phyloP scores from a whole-genome alignment of 2,329 filamentous ascomycete species.

The Colletotrichum musae region DNA sequence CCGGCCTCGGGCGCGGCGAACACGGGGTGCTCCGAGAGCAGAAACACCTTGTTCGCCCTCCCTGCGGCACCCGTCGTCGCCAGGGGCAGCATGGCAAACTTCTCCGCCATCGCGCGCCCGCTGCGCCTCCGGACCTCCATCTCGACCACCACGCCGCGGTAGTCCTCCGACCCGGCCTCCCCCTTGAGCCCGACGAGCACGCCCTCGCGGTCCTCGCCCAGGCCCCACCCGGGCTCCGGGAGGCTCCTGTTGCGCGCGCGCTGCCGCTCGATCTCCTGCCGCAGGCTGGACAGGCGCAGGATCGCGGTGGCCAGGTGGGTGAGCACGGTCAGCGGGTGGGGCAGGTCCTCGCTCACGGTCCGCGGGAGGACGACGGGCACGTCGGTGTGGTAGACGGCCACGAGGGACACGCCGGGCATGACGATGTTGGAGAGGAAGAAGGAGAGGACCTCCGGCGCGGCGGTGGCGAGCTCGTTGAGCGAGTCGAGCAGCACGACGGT shows the following conservation, averaged over 20 bases:
- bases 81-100: conserved; percentile 64
- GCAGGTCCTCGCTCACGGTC: conserved; percentile 69
- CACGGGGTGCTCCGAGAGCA: conserved; percentile 83
- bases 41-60: conserved; percentile 57
- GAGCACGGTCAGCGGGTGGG: conserved; percentile 79
- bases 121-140: conserved; percentile 90
- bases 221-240: conserved; percentile 82
- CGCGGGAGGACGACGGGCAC: conserved; percentile 70
- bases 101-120: conserved; percentile 82
- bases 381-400: conserved; percentile 88
- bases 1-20: conserved; percentile 68
- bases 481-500: conserved; percentile 85
- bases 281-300: conserved; percentile 79
- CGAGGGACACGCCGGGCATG: conserved; percentile 76
- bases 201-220: conserved; percentile 84
- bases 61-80: conserved; percentile 1
- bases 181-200: conserved; percentile 77
- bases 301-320: conserved; percentile 92
- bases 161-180: conserved; percentile 58
- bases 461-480: conserved; percentile 75
- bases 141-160: conserved; percentile 76
- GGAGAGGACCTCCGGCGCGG: conserved; percentile 70
- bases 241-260: conserved; percentile 83
- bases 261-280: conserved; percentile 81
- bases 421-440: conserved; percentile 80